Evolutionary conservation across 192 early-diverging fungal genomes (phyloP), one percentile per base, ranked within the genome.

Genomic region (Umbelopsis isabellina): DNA sequence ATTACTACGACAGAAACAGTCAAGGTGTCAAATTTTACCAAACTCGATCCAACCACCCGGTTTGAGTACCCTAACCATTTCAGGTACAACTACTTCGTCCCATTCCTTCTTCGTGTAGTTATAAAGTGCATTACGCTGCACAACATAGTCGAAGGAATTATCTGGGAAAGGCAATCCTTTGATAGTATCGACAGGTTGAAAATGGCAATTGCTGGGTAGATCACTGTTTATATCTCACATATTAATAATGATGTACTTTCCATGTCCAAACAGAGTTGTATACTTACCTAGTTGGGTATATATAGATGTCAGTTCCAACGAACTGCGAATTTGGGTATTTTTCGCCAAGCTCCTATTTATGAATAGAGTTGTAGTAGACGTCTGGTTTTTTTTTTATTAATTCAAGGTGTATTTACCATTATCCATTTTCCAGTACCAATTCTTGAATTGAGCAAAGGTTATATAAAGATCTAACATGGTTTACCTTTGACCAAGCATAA

Each of bases 131-230:
- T 71, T 66, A 18, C 53, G 67, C 67, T 81, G 79, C 22, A 71
- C 46, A 16, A 77, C 72, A 69, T 55, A 75, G 49, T 81, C 75
- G 74, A 81, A 81, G 1, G 65, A 52, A 35, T 75, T 66, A 46
- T 78, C 61, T 46, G 68, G 46, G 72, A 75, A 81, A 25, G 73
- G 80, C 45, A 77, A 41, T 37, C 68, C 70, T 16, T 68, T 66
- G 2, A 74, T 70, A 22, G 80, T 71, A 70, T 86, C 81, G 12
- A 58, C 53, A 48, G 75, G 69, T 18, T 77, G 73, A 64, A 81
- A 81, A 72, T 79, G 81, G 58, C 76, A 82, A 44, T 85, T 85
- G 67, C 51, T 77, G 1, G 80, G 83, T 3, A 64, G 64, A 51
- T 66, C 44, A 30, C 66, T 68, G 45, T 68, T 8, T 8, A 21